A percentile compares a stretch with the other conserved stretches of the same genome.
Evolutionary conservation across 345 rosid genomes (phyloP).

Genomic region (Rhodomyrtus tomentosa): DNA sequence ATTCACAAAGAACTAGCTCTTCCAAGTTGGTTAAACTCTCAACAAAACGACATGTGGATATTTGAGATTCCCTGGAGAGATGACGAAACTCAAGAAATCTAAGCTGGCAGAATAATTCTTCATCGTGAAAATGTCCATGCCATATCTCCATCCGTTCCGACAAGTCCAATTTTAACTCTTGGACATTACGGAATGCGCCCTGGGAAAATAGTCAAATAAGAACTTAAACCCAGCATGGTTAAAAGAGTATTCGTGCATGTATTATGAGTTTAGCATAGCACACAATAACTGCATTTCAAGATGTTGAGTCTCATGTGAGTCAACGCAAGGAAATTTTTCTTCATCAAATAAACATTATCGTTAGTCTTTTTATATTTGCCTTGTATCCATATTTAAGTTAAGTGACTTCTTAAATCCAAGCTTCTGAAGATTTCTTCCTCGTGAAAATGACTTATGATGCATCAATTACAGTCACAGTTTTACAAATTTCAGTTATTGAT

Average conservation of each 20-base stretch:
- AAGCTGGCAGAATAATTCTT: neutral
- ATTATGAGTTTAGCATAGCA: no score
- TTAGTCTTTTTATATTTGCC: rapidly evolving
- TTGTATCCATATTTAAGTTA: neutral
- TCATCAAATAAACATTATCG: neutral
- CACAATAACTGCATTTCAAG: neutral
- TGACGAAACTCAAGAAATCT: neutral
- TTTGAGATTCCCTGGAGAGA: neutral
- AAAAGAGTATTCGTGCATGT: no score
- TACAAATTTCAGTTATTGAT: neutral
- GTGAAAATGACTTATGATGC: no score
- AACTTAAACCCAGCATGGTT: no score
- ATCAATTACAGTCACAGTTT: no score
- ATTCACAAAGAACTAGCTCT: neutral
- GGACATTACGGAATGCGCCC: neutral
- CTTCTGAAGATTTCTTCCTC: no score
- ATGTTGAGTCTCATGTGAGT: no score
- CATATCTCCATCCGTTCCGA: neutral
- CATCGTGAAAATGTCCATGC: neutral
- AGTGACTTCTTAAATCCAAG: no score
- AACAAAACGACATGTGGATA: neutral
- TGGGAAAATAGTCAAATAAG: neutral
- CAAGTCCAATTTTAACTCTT: neutral
- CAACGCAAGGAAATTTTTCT: neutral
- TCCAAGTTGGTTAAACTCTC: neutral